Conservation (phyloP, 2,329 filamentous ascomycete genomes). For the Apiospora malaysiana region DNA sequence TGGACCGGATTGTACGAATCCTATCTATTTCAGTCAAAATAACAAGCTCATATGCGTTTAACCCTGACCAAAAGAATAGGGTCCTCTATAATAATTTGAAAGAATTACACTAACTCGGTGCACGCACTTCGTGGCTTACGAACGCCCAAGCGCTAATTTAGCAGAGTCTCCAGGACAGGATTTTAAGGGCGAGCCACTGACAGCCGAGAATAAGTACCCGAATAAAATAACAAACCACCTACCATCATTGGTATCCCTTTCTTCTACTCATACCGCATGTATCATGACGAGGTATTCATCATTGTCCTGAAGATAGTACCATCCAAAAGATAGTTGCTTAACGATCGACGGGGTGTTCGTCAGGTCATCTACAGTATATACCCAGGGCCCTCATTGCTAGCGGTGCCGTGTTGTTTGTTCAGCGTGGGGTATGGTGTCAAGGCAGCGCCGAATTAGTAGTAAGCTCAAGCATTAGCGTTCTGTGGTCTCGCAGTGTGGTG, state of each 20-base stretch:
- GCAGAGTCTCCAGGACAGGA: not conserved
- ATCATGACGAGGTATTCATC: no score
- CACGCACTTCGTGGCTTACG: not conserved
- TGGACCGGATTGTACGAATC: not conserved
- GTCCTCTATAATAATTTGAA: not conserved
- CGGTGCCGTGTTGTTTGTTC: no score
- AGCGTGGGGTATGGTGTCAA: not conserved
- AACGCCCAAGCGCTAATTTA: not conserved
- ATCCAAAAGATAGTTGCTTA: no score
- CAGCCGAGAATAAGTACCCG: slow-evolving; percentile 7
- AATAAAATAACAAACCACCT: not conserved
- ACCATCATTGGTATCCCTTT: not conserved
- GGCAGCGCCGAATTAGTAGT: not conserved
- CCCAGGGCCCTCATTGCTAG: no score
- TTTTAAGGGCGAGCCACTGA: not conserved
- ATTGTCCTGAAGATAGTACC: no score
- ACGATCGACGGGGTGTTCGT: no score
- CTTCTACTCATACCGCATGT: no score
- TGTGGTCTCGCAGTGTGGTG: not conserved
- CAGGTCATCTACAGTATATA: no score
- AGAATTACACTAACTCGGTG: not conserved
- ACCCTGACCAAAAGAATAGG: not conserved
- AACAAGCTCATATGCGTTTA: not conserved
- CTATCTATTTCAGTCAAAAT: not conserved
- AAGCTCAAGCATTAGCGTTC: not conserved